Conservation (phyloP, 441 rosid genomes). For the Gossypium trilobum region DNA sequence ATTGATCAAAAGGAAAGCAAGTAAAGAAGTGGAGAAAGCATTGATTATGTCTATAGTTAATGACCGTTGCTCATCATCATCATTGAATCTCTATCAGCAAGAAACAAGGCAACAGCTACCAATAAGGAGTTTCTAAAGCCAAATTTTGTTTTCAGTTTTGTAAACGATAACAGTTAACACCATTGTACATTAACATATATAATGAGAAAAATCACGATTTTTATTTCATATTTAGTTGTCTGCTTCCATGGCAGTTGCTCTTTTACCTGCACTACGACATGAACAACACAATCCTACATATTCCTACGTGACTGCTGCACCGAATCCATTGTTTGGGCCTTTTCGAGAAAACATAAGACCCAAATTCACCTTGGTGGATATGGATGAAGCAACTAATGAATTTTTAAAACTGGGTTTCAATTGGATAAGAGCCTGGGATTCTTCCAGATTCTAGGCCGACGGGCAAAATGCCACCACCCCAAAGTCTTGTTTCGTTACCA, state of each 20-base stretch:
- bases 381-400: too few relatives aligned
- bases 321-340: too few relatives aligned
- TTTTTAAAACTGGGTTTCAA: too few relatives aligned
- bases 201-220: neutral
- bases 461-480: too few relatives aligned
- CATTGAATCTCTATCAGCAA: neutral
- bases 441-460: too few relatives aligned
- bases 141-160: neutral
- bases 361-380: too few relatives aligned
- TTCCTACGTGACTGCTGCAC: neutral
- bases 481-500: too few relatives aligned
- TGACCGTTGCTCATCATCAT: neutral
- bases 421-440: too few relatives aligned
- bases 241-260: neutral
- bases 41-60: constrained; percentile 16
- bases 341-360: too few relatives aligned
- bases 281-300: neutral
- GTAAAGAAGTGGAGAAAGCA: constrained; percentile 21
- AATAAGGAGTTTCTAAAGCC: constrained; percentile 10
- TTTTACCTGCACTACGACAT: neutral
- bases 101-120: neutral
- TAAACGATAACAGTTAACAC: neutral
- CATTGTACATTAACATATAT: constrained; percentile 4
- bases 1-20: constrained; percentile 9
- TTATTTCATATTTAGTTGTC: neutral